Conservation (phyloP, 768 basidiomycete genomes). For the Macrolepiota dolichaula region DNA sequence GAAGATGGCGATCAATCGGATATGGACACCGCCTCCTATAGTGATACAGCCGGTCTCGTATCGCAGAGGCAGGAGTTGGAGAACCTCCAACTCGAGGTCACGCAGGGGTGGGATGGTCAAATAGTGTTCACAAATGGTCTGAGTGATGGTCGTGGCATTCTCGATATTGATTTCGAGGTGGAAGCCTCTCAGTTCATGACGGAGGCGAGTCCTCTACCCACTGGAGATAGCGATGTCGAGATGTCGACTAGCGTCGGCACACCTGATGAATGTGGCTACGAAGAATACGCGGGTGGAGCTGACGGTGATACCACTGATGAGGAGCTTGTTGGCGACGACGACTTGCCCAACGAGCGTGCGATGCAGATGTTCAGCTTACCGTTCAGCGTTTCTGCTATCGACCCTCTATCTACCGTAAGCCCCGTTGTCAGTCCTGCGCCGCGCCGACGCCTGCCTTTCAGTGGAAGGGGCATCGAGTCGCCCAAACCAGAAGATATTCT, state of each 20-base stretch:
- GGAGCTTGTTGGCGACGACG: constrained; percentile 74
- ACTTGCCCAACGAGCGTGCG: constrained; percentile 71
- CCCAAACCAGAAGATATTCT: constrained; percentile 70
- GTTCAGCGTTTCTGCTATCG: constrained; percentile 57
- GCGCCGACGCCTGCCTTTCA: constrained; percentile 18
- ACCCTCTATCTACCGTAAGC: constrained; percentile 74
- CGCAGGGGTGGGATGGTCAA: constrained; percentile 74
- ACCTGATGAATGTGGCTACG: constrained; percentile 43
- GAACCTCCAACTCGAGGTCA: constrained; percentile 60
- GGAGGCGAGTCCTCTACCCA: constrained; percentile 45
- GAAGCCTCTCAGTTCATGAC: constrained; percentile 48
- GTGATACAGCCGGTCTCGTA: constrained; percentile 25
- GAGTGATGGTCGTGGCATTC: constrained; percentile 49
- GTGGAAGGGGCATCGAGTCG: constrained; percentile 18
- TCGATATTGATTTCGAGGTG: constrained; percentile 73
- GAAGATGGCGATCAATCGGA: constrained; percentile 44
- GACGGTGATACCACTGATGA: constrained; percentile 83
- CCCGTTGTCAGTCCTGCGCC: constrained; percentile 46
- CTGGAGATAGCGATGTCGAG: constrained; percentile 47
- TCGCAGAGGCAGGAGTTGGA: constrained; percentile 28
- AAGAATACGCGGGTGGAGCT: constrained; percentile 46
- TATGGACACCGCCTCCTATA: constrained; percentile 28
- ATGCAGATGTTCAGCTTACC: constrained; percentile 73
- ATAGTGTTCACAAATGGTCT: constrained; percentile 68
- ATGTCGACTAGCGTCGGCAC: constrained; percentile 33